A percentile compares a stretch with the other conserved stretches of the same genome.
Conservation (phyloP, 306 rosid genomes). For the Casuarina glauca region DNA sequence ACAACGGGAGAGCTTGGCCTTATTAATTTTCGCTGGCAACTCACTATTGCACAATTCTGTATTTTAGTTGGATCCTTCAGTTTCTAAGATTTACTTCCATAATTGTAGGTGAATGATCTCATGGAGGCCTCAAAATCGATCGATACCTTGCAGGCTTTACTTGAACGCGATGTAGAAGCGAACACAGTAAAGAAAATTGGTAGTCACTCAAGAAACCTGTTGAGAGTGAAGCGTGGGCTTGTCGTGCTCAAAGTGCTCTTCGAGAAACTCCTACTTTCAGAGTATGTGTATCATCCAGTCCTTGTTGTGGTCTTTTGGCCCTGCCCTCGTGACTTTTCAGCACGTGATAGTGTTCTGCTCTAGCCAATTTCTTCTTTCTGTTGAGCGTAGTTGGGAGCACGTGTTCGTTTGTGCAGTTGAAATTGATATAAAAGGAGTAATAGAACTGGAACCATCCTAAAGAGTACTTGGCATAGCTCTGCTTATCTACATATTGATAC, state of each 20-base stretch:
- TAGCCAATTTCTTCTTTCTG: background rate
- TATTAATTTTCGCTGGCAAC: no score
- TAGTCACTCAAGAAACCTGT: constrained; percentile 83
- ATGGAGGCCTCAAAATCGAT: constrained; percentile 76
- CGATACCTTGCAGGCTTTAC: constrained; percentile 51
- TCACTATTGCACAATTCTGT: no score
- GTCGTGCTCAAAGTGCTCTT: constrained; percentile 88
- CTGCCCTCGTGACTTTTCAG: background rate
- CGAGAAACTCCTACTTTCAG: constrained; percentile 61
- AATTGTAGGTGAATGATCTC: constrained; percentile 70
- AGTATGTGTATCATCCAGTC: constrained; percentile 48
- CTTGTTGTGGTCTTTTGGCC: background rate
- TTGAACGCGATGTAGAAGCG: constrained; percentile 64
- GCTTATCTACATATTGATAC: background rate
- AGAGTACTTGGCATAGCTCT: background rate
- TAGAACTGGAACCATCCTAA: background rate
- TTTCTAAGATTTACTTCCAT: background rate
- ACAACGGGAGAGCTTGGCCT: no score
- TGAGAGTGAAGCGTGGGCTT: constrained; percentile 88
- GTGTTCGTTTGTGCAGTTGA: background rate
- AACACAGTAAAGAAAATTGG: constrained; percentile 59
- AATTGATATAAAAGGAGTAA: background rate
- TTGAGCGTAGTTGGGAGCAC: background rate
- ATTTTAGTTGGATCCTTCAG: no score
- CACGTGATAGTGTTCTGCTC: background rate